These are phyloP conservation scores for Mycena belliarum DNA, from an alignment of 768 basidiomycete genomes.

Conservation along the genomic window DNA sequence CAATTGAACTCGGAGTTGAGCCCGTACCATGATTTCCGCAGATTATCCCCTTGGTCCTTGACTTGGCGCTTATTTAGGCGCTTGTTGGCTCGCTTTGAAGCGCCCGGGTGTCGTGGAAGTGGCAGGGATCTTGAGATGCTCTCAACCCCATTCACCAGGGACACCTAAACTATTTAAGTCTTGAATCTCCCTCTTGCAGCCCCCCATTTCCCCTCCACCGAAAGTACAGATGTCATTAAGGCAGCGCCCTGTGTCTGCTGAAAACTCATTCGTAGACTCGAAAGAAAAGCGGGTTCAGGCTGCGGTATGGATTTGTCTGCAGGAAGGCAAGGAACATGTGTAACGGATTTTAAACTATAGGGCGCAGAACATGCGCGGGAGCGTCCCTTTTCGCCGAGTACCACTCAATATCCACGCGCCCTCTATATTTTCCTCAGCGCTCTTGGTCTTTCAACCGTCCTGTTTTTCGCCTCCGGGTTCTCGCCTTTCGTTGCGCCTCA, in stretches of 20 bases:
- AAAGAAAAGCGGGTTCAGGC: slow-evolving; percentile 2
- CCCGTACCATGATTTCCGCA: too few species aligned
- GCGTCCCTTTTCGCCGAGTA: too few species aligned
- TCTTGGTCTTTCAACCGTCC: slow-evolving; percentile 14
- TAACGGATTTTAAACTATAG: too few species aligned
- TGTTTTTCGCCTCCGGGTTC: slow-evolving; percentile 3
- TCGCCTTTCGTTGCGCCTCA: background rate
- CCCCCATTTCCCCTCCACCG: background rate
- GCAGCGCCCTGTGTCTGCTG: slow-evolving; percentile 17
- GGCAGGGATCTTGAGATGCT: slow-evolving; percentile 9
- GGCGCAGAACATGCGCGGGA: too few species aligned
- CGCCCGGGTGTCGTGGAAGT: slow-evolving; percentile 6
- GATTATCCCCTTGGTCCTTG: too few species aligned
- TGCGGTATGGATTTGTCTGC: too few species aligned
- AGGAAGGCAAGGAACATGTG: too few species aligned
- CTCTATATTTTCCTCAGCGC: slow-evolving; percentile 13
- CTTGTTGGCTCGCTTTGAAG: background rate
- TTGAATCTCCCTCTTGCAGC: background rate
- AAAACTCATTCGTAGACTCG: background rate
- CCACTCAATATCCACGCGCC: background rate
- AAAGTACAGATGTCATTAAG: slow-evolving; percentile 11
- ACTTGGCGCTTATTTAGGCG: background rate
- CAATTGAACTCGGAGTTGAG: too few species aligned
- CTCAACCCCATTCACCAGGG: background rate
- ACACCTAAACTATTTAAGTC: slow-evolving; percentile 6